Evolutionary conservation across 306 rosid species (phyloP).

Genomic region (Cicer bijugum): DNA sequence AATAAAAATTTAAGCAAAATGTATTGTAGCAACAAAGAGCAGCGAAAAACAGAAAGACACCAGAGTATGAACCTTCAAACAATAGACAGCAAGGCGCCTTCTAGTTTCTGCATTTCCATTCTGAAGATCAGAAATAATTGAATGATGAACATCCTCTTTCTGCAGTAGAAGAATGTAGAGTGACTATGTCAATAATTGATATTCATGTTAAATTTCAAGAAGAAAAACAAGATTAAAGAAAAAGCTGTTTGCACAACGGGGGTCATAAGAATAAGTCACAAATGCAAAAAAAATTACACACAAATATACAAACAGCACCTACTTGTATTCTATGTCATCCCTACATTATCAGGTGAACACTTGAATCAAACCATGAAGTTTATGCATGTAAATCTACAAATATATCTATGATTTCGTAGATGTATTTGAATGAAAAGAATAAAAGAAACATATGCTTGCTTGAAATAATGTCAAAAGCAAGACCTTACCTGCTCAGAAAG

Average conservation of each 20-base stretch:
- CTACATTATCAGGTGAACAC: constrained; percentile 4
- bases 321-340: constrained; percentile 19
- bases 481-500: constrained; percentile 90
- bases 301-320: constrained; percentile 19
- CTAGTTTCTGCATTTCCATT: constrained; percentile 96
- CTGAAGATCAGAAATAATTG: constrained; percentile 97
- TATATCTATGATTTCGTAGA: constrained; percentile 13
- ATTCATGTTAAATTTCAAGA: constrained; percentile 21
- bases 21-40: constrained; percentile 34
- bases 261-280: constrained; percentile 21
- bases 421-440: constrained; percentile 29
- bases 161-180: constrained; percentile 48
- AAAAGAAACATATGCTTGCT: constrained; percentile 29
- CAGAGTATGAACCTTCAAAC: constrained; percentile 75
- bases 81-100: constrained; percentile 96
- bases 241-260: constrained; percentile 16
- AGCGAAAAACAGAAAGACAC: constrained; percentile 40
- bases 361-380: constrained; percentile 19
- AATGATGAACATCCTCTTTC: constrained; percentile 99
- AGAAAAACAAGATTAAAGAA: constrained; percentile 19
- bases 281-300: constrained; percentile 12
- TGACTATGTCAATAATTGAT: constrained; percentile 40
- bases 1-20: constrained; percentile 23
- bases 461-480: constrained; percentile 38
- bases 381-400: constrained; percentile 25